These are phyloP conservation scores for Ascochyta pisi DNA, from an alignment of 2,329 filamentous ascomycete species.

Conservation along the genomic window DNA sequence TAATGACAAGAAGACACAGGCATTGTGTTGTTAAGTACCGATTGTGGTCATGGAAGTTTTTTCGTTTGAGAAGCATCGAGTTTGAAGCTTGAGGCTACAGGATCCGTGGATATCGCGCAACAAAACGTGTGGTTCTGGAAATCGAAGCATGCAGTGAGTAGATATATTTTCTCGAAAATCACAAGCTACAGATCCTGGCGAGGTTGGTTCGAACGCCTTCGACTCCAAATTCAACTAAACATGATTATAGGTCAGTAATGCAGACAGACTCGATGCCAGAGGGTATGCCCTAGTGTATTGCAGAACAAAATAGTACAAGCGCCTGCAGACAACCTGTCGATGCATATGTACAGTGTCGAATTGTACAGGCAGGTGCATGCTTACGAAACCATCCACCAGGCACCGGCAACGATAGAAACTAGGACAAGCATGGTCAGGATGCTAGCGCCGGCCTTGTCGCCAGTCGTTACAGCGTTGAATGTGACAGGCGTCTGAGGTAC, in stretches of 20 bases:
- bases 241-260: slow-evolving; percentile 9
- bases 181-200: slow-evolving; percentile 3
- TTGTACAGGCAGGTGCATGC: background rate
- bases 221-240: slow-evolving; percentile 13
- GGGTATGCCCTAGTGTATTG: slow-evolving; percentile 1
- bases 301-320: slow-evolving; percentile 2
- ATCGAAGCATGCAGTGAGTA: too few species aligned
- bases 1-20: background rate
- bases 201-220: slow-evolving; percentile 7
- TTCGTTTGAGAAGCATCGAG: too few species aligned
- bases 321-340: background rate
- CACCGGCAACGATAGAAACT: slow-evolving; percentile 61
- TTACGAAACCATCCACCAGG: slow-evolving; percentile 60
- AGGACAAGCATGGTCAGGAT: slow-evolving; percentile 68
- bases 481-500: slow-evolving; percentile 37
- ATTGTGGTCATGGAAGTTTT: background rate
- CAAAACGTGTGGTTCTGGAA: too few species aligned
- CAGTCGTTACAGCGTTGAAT: slow-evolving; percentile 57
- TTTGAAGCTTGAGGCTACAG: too few species aligned
- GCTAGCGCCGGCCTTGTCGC: slow-evolving; percentile 72
- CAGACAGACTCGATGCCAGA: background rate
- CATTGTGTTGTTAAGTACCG: background rate
- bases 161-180: slow-evolving; percentile 7
- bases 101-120: too few species aligned
- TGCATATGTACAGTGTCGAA: background rate